Evolutionary conservation across 805 yeast species (phyloP).

Genomic region (Tetrapisispora taiwanensis): DNA sequence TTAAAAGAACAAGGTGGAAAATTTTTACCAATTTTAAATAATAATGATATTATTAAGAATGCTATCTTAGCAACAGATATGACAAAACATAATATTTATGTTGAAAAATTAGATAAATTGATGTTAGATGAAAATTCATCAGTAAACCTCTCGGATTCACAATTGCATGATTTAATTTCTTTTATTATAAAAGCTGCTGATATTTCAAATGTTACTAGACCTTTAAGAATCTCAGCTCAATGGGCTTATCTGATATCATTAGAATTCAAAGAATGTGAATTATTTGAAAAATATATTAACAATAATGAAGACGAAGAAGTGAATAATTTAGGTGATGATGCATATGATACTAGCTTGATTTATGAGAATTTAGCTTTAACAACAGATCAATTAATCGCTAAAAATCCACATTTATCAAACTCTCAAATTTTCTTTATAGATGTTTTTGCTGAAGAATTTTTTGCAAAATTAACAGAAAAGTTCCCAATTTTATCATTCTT

Average conservation of each 20-base stretch:
- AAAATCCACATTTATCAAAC: conserved; percentile 44
- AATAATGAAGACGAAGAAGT: background rate
- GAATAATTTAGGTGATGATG: background rate
- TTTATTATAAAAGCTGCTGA: conserved; percentile 89
- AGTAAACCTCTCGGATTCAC: conserved; percentile 17
- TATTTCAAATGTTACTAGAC: conserved; percentile 85
- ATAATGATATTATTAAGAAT: conserved; percentile 12
- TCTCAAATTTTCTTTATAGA: conserved; percentile 79
- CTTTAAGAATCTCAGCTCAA: conserved; percentile 60
- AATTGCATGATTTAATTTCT: conserved; percentile 41
- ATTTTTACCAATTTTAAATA: conserved; percentile 12
- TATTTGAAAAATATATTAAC: conserved; percentile 32
- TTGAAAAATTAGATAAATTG: conserved; percentile 39
- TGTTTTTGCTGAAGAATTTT: conserved; percentile 71
- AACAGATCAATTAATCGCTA: conserved; percentile 34
- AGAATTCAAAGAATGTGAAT: conserved; percentile 63
- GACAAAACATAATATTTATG: conserved; percentile 76
- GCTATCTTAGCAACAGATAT: conserved; percentile 79
- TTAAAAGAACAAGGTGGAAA: conserved; percentile 45
- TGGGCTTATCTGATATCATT: conserved; percentile 79
- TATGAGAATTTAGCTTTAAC: background rate
- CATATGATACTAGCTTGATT: background rate
- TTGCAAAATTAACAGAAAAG: conserved; percentile 48
- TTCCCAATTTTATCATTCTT: conserved; percentile 56
- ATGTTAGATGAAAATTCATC: conserved; percentile 11